Evolutionary conservation across 163 green algal genomes (phyloP), one percentile per base, ranked within the genome.

Genomic region (Scenedesmus sp.): DNA sequence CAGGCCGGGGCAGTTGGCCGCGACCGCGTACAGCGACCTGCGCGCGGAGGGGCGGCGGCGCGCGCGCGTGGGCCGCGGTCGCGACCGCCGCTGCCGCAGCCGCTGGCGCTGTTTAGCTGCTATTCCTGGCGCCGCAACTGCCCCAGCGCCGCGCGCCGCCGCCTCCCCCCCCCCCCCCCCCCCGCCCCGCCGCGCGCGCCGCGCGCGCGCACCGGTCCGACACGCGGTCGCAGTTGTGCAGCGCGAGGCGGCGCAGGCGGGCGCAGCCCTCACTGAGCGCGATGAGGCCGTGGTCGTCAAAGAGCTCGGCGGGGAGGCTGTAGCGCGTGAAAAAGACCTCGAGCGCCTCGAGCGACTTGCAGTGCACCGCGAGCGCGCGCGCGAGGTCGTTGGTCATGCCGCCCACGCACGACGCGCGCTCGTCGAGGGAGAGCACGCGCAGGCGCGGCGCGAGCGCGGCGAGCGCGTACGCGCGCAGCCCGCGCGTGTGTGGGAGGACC

Each of bases 241-340:
- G 82, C 20, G 75, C 56, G 22, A 89, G 66, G 31, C 48, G 22
- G 22, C 56, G 28, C 74, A 83, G 64, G 11, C 39, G 18, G 13
- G 24, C 31, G 75, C 76, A 83, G 26, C 70, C 54, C 50, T 82
- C 63, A 9, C 42, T 63, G 10, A 87, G 57, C 11, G 69, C 60
- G 45, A 77, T 75, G 18, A 87, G 57, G 2, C 82, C 82, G 13
- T 84, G 70, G 44, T 87, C 82, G 6, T 75, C 82, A 63, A 87
- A 81, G 26, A 73, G 70, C 63, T 87, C 82, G 15, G 60, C 56
- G 18, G 82, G 75, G 51, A 80, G 57, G 80, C 70, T 82, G 76
- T 88, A 87, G 26, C 80, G 84, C 47, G 69, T 73, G 62, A 88
- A 88, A 3, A 48, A 60, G 11, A 89, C 75, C 70, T 89, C 85